Conservation (phyloP, 495 filamentous ascomycete species). For the Aspergillus sclerotioniger region DNA sequence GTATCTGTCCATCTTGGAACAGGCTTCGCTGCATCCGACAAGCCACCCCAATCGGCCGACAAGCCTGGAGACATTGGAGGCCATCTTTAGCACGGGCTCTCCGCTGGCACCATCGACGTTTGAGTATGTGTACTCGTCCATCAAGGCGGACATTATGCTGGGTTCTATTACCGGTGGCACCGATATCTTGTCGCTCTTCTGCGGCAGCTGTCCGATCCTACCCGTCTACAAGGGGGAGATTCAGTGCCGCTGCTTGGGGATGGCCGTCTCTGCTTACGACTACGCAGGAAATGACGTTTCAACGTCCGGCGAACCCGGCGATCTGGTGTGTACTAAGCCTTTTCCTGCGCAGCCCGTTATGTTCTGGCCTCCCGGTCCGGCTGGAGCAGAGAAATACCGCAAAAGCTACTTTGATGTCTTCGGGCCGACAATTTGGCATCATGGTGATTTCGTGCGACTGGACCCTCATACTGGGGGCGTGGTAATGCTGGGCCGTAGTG, state of each 20-base stretch:
- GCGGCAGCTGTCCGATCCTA: conserved; percentile 77
- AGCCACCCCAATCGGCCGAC: conserved; percentile 47
- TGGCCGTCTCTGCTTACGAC: conserved; percentile 81
- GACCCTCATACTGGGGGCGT: conserved; percentile 72
- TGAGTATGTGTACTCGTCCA: conserved; percentile 77
- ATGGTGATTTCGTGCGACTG: conserved; percentile 88
- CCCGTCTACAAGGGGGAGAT: conserved; percentile 88
- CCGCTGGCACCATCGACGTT: conserved; percentile 92
- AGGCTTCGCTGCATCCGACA: conserved; percentile 66
- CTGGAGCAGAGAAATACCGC: conserved; percentile 70
- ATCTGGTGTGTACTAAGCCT: conserved; percentile 80
- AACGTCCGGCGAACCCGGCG: conserved; percentile 68
- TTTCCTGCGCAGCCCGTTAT: conserved; percentile 89
- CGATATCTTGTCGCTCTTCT: conserved; percentile 93
- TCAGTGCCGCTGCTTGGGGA: conserved; percentile 84
- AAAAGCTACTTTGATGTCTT: conserved; percentile 88
- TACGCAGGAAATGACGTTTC: conserved; percentile 52
- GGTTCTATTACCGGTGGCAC: conserved; percentile 87
- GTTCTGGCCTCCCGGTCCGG: conserved; percentile 70
- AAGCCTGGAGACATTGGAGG: conserved; percentile 56
- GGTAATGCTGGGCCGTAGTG: conserved; percentile 83
- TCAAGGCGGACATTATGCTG: conserved; percentile 71
- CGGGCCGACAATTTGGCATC: conserved; percentile 73
- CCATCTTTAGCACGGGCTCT: conserved; percentile 92
- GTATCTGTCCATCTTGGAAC: conserved; percentile 88